These are phyloP conservation scores for Polygonum maritimum DNA, from an alignment of 148 eudicot species.

Conservation along the genomic window DNA sequence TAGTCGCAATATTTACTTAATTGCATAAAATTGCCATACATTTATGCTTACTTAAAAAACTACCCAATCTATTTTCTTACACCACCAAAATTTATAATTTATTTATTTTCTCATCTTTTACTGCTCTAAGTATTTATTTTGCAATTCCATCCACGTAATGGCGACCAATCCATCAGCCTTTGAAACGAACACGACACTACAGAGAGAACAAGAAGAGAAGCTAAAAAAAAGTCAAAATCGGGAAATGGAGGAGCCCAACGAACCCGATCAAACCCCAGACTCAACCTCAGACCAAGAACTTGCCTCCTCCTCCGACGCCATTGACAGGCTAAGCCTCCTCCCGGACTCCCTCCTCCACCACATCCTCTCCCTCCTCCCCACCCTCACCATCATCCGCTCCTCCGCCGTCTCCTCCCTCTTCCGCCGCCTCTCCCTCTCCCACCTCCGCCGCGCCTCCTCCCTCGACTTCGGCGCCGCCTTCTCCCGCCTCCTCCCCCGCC, in stretches of 20 bases:
- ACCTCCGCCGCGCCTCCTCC: constrained; percentile 14
- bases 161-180: too few species aligned
- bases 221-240: background rate
- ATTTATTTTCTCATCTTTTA: too few species aligned
- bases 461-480: constrained; percentile 18
- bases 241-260: background rate
- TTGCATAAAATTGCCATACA: too few species aligned
- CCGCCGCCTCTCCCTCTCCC: constrained; percentile 13
- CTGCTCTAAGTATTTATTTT: too few species aligned
- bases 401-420: constrained; percentile 18
- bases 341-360: constrained; percentile 23
- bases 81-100: too few species aligned
- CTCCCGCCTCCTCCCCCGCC: background rate
- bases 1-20: too few species aligned
- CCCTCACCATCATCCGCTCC: constrained; percentile 12
- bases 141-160: too few species aligned
- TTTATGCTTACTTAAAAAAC: too few species aligned
- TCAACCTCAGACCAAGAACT: background rate
- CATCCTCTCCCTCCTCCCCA: constrained; percentile 18
- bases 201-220: background rate
- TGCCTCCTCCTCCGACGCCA: too few species aligned
- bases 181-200: too few species aligned
- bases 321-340: constrained; percentile 15
- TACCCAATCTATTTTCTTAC: too few species aligned
- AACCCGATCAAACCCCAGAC: background rate